Base-by-base conservation (phyloP, 2,329 filamentous ascomycete genomes). In the Verticillium nubilum region DNA sequence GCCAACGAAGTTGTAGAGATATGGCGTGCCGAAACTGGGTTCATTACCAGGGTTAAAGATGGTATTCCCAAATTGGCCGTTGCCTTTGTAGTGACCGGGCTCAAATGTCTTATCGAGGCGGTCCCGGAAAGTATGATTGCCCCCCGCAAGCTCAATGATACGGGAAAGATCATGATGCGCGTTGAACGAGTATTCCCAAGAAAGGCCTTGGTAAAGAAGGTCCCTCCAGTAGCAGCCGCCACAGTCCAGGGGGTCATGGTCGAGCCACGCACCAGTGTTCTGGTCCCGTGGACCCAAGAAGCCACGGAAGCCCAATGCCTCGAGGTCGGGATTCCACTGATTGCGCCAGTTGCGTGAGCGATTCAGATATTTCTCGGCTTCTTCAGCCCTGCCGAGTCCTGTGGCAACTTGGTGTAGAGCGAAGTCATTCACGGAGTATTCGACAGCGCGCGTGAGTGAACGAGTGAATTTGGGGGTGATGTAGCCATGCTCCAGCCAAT, bases 401-500 rank as follows among this genome's bases (percentile, higher is more conserved):
- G 67, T 70, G 3, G 88, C 88, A 12, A 91, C 84, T 67, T 87
- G 84, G 61, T 85, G 82, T 3, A 91, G 73, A 0, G 78, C 80
- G 64, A 90, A 91, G 69, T 91, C 88, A 67, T 91, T 90, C 52
- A 80, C 79, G 0, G 86, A 78, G 67, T 90, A 91, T 68, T 90
- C 88, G 0, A 90, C 80, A 0, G 86, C 85, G 5, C 87, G 77
- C 28, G 80, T 86, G 2, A 88, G 85, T 0, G 86, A 86, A 17
- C 88, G 80, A 1, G 76, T 79, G 64, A 80, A 89, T 3, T 69
- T 76, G 0, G 84, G 82, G 1, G 87, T 89, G 63, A 91, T 88
- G 69, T 83, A 91, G 2, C 87, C 86, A 54, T 81, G 78, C 17
- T 77, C 64, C 1, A 86, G 72, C 88, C 88, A 92, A 72, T 90